Conservation (phyloP, 192 early-diverging fungal species). For the Backusella macrospora region DNA sequence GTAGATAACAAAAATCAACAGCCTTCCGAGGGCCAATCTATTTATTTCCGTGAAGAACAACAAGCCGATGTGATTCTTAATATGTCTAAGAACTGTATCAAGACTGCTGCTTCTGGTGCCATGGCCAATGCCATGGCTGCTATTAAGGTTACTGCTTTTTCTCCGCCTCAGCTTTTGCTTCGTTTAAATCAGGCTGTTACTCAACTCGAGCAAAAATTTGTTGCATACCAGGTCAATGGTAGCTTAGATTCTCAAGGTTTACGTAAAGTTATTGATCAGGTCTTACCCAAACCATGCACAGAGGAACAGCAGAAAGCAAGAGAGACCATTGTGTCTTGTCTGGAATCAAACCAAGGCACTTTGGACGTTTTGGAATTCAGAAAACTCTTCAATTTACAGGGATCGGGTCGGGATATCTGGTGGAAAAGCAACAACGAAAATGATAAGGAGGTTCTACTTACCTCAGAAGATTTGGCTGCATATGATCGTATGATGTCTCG, state of each 20-base stretch:
- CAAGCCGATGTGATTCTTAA: slow-evolving; percentile 65
- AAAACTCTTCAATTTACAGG: slow-evolving; percentile 25
- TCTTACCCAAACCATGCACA: slow-evolving; percentile 1
- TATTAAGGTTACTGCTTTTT: slow-evolving; percentile 86
- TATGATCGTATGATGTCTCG: slow-evolving; percentile 68
- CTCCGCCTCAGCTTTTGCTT: slow-evolving; percentile 69
- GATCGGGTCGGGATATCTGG: slow-evolving; percentile 27
- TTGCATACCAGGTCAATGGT: slow-evolving; percentile 41
- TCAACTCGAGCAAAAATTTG: slow-evolving; percentile 62
- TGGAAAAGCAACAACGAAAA: slow-evolving; percentile 18
- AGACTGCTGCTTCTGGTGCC: slow-evolving; percentile 56
- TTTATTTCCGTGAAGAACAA: slow-evolving; percentile 33
- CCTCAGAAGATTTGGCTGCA: slow-evolving; percentile 67
- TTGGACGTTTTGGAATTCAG: slow-evolving; percentile 30
- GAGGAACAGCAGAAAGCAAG: slow-evolving; percentile 12
- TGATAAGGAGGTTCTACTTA: slow-evolving; percentile 19
- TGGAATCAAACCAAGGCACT: slow-evolving; percentile 4
- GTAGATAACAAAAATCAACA: slow-evolving; percentile 41
- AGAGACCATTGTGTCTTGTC: slow-evolving; percentile 4
- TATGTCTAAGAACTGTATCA: slow-evolving; percentile 70
- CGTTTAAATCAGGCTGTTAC: slow-evolving; percentile 36
- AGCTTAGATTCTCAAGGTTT: slow-evolving; percentile 11
- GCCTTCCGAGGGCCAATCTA: slow-evolving; percentile 42
- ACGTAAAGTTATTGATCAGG: slow-evolving; percentile 4
- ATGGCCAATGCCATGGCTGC: slow-evolving; percentile 77